Percentiles rank a stretch among this genome's conserved stretches.
These are phyloP conservation scores for Lagenidium giganteum DNA, from an alignment of 352 stramenopile species.

Conservation along the genomic window DNA sequence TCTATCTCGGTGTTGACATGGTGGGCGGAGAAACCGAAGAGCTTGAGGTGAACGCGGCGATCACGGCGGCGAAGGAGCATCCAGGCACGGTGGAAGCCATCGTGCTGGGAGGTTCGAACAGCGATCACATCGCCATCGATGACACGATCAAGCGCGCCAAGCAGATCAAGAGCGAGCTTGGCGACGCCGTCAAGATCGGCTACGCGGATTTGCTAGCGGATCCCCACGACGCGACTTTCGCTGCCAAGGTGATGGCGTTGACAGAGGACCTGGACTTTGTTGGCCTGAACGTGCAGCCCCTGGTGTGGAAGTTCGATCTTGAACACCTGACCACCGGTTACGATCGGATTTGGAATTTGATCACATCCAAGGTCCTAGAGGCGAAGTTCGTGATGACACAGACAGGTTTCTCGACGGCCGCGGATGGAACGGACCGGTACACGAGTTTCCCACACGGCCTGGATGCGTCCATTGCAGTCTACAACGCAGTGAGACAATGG, in stretches of 20 bases:
- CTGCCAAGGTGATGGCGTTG: no score
- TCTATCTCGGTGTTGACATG: conserved; percentile 25
- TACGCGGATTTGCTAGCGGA: no score
- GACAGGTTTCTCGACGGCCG: conserved; percentile 15
- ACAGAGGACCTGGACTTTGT: no score
- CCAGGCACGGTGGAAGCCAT: conserved; percentile 23
- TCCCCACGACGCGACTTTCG: no score
- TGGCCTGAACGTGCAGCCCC: conserved; percentile 37
- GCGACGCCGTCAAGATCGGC: no score
- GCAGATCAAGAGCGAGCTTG: no score
- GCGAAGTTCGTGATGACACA: conserved; percentile 18
- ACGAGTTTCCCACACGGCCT: conserved; percentile 12
- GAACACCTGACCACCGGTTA: no score
- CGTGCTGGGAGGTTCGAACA: no score
- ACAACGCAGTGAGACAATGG: conserved; percentile 16
- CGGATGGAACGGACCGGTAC: conserved; percentile 1
- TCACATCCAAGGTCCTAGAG: conserved; percentile 6
- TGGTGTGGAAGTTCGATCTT: no score
- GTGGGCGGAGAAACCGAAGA: conserved; percentile 20
- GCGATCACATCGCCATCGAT: no score
- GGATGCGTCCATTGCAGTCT: conserved; percentile 12
- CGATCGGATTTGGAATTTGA: conserved; percentile 13
- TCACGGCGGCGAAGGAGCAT: conserved; percentile 15
- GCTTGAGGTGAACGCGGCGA: conserved; percentile 17
- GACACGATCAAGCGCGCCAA: no score